phyloP scores from a whole-genome alignment of 768 basidiomycete genomes.

The Serendipita sp. region DNA sequence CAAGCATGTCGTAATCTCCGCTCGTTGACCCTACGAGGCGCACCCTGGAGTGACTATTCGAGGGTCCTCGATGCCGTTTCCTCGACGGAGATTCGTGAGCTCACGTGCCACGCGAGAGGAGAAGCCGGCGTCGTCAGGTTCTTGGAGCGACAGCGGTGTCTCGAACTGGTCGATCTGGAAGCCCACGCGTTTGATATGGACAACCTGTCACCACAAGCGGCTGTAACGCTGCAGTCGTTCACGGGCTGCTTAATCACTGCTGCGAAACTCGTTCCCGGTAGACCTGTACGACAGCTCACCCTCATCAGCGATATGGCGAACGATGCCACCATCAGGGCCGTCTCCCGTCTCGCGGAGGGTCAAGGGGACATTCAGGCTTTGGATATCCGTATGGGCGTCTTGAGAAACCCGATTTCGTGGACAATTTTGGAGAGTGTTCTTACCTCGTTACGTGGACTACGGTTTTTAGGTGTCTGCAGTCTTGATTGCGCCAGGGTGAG shows the following conservation, averaged over 20 bases:
- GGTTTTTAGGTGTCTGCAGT: neutral
- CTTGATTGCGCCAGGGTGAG: conserved; percentile 4
- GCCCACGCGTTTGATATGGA: conserved; percentile 3
- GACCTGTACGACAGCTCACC: neutral
- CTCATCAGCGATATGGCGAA: neutral
- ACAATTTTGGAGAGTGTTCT: neutral
- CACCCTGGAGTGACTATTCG: conserved; percentile 3
- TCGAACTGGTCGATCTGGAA: neutral
- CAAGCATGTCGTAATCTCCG: conserved; percentile 3
- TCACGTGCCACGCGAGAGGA: conserved; percentile 1
- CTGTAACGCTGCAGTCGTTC: neutral
- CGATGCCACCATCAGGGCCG: neutral
- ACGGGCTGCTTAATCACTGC: conserved; percentile 2
- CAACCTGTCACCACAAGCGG: neutral
- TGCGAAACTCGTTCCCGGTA: neutral
- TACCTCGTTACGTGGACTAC: neutral
- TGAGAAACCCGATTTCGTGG: conserved; percentile 3
- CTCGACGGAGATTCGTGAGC: neutral
- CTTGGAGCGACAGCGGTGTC: neutral
- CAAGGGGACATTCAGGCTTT: neutral
- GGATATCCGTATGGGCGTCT: conserved; percentile 4
- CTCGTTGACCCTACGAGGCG: neutral
- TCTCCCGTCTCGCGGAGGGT: neutral
- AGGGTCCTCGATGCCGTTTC: neutral
- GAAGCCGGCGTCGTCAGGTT: conserved; percentile 2